Percentiles rank a stretch among this genome's conserved stretches.
Evolutionary conservation across 116 monocot species (phyloP).

Genomic region (Iris pallida): DNA sequence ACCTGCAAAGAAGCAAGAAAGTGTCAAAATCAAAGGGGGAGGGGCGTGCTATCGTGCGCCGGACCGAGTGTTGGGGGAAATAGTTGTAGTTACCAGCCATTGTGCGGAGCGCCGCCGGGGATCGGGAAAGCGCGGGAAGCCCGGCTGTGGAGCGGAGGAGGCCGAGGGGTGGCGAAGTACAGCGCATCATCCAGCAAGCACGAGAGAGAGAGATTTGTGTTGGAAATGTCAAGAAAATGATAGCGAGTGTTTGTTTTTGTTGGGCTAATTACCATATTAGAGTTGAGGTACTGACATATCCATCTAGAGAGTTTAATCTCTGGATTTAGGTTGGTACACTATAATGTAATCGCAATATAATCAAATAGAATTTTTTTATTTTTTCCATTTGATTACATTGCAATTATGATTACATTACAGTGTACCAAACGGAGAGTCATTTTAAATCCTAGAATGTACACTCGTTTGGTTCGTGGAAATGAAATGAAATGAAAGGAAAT

Average conservation of each 20-base stretch:
- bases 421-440: too few species aligned
- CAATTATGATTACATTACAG: too few species aligned
- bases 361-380: too few species aligned
- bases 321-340: neutral
- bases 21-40: too few species aligned
- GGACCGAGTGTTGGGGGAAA: neutral
- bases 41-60: neutral
- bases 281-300: neutral
- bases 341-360: too few species aligned
- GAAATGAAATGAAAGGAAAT: too few species aligned
- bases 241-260: neutral
- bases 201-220: neutral
- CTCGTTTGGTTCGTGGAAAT: too few species aligned
- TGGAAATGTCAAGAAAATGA: neutral
- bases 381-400: too few species aligned
- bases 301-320: neutral
- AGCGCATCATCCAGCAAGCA: neutral
- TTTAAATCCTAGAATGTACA: too few species aligned
- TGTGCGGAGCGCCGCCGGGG: too few species aligned
- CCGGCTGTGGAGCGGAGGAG: too few species aligned
- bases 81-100: neutral
- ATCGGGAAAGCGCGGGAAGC: neutral
- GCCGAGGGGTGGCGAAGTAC: neutral
- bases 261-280: neutral
- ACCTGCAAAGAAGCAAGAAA: too few species aligned